A percentile compares a stretch with the other conserved stretches of the same genome.
These are phyloP conservation scores for Dipteronia dyeriana DNA, from an alignment of 345 rosid genomes.

Conservation along the genomic window DNA sequence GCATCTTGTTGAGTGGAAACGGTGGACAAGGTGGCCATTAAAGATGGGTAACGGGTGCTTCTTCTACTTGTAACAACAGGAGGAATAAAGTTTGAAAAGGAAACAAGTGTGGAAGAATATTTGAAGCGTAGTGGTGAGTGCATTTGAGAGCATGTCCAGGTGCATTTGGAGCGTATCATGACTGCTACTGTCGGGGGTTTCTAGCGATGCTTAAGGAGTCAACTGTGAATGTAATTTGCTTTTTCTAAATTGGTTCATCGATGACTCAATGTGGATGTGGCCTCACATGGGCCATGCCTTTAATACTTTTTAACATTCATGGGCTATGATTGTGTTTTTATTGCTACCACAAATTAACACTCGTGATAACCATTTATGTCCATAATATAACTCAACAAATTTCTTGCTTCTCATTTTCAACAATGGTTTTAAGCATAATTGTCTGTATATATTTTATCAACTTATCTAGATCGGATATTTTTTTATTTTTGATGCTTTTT, in stretches of 20 bases:
- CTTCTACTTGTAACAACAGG: background rate
- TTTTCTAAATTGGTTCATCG: no score
- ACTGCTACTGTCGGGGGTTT: background rate
- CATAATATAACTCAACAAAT: no score
- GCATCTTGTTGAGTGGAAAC: slow-evolving; percentile 25
- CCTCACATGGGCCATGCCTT: background rate
- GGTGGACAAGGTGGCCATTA: slow-evolving; percentile 41
- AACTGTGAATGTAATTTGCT: background rate
- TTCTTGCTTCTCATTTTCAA: no score
- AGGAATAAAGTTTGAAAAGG: background rate
- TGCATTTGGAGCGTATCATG: slow-evolving; percentile 33
- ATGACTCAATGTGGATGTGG: background rate
- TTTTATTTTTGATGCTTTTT: no score
- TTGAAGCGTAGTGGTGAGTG: slow-evolving; percentile 21
- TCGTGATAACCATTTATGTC: no score
- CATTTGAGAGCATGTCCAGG: slow-evolving; percentile 39
- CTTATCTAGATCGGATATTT: no score
- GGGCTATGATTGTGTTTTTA: no score
- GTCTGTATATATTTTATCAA: no score
- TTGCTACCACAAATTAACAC: no score
- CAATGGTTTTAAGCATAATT: no score
- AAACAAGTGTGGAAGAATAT: slow-evolving; percentile 23
- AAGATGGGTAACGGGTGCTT: slow-evolving; percentile 12
- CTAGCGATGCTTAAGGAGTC: background rate
- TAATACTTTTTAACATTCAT: no score